phyloP scores from a whole-genome alignment of 345 rosid species.

The Mallotus nudiflorus region DNA sequence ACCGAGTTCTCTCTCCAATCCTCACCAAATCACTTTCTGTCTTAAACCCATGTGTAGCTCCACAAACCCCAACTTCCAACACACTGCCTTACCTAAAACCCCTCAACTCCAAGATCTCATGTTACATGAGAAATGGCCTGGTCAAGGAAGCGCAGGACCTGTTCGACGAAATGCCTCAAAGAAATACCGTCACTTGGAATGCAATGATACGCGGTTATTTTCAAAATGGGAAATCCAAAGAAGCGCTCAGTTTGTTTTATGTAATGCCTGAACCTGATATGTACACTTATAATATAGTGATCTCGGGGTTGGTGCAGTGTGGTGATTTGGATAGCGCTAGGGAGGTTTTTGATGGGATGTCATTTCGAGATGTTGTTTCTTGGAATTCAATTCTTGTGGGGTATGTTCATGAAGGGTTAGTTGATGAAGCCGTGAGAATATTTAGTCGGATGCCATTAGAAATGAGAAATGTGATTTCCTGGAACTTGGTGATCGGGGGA shows the following conservation, averaged over 20 bases:
- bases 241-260: conserved; percentile 29
- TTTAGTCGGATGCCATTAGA: conserved; percentile 30
- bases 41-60: conserved; percentile 7
- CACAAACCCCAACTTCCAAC: conserved; percentile 6
- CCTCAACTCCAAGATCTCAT: conserved; percentile 27
- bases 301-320: conserved; percentile 35
- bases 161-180: conserved; percentile 42
- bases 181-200: conserved; percentile 43
- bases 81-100: conserved; percentile 27
- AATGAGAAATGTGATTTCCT: conserved; percentile 38
- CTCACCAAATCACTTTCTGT: conserved; percentile 19
- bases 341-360: conserved; percentile 36
- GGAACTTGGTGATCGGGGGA: conserved; percentile 48
- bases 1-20: not conserved
- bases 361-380: conserved; percentile 36
- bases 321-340: conserved; percentile 34
- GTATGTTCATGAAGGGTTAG: conserved; percentile 31
- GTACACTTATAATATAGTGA: conserved; percentile 37
- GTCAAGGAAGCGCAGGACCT: conserved; percentile 34
- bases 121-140: conserved; percentile 29
- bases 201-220: conserved; percentile 44
- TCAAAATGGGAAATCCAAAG: conserved; percentile 30
- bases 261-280: conserved; percentile 38
- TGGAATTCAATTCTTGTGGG: conserved; percentile 48
- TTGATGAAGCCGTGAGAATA: conserved; percentile 32